A percentile compares a stretch with the other conserved stretches of the same genome.
Conservation (phyloP, 176 grass and related monocot genomes). For the Phoenix dactylifera region DNA sequence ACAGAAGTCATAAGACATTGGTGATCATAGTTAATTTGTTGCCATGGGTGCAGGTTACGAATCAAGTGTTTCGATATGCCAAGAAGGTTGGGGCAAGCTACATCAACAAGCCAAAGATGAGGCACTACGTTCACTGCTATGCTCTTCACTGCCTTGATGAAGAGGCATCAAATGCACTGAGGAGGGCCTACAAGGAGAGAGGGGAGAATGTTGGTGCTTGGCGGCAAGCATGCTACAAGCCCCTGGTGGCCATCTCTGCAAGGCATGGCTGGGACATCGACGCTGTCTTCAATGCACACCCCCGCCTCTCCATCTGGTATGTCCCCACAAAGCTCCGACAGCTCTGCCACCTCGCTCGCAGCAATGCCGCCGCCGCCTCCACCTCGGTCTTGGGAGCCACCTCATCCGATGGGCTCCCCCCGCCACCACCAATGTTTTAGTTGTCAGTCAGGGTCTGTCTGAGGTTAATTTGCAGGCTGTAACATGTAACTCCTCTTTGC, state of each 20-base stretch:
- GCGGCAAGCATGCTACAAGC: constrained; percentile 89
- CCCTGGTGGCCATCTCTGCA: constrained; percentile 79
- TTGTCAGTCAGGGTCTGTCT: too few relatives aligned
- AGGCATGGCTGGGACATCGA: constrained; percentile 90
- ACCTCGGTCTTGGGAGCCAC: constrained; percentile 17
- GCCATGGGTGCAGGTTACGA: constrained; percentile 53
- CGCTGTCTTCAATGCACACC: constrained; percentile 97
- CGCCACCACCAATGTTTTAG: too few relatives aligned
- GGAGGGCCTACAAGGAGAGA: constrained; percentile 77
- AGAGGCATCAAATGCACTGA: constrained; percentile 72
- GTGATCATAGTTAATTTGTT: too few relatives aligned
- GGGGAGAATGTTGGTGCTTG: constrained; percentile 91
- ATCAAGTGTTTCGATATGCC: constrained; percentile 94
- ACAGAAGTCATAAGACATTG: too few relatives aligned
- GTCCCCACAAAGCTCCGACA: constrained; percentile 89
- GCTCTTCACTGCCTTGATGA: constrained; percentile 95
- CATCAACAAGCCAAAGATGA: constrained; percentile 99
- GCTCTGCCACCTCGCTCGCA: constrained; percentile 85
- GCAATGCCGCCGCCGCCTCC: constrained; percentile 12
- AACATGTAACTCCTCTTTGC: too few relatives aligned
- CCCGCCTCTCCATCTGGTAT: constrained; percentile 88
- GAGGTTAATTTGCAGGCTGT: too few relatives aligned
- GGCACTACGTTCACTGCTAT: constrained; percentile 99
- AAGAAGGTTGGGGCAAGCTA: constrained; percentile 93
- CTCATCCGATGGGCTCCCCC: constrained; percentile 13